Base-by-base conservation (phyloP, 2,329 filamentous ascomycete genomes). In the Claviceps fusiformis region DNA sequence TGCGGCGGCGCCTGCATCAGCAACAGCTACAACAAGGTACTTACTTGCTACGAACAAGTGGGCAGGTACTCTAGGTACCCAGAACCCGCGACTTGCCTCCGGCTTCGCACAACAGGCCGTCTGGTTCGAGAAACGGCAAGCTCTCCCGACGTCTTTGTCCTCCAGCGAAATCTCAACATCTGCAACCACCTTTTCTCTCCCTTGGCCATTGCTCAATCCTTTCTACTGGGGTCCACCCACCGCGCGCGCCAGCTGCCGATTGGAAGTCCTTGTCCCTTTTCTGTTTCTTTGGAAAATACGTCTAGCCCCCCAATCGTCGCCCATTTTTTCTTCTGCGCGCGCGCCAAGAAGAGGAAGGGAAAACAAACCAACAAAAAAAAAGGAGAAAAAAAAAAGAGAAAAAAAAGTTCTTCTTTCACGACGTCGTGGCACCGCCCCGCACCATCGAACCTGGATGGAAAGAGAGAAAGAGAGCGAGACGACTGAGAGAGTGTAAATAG, bases 121-220 rank as follows among this genome's bases (percentile, higher is more conserved):
- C 37, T 15, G 48, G 35, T 24, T 54, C 39, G 24, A 24, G 48
- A 24, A 15, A n/a, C 33, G 37, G 27, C 37, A 52, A 52, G 50
- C 50, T 44, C 41, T 52, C n/a, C 39, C n/a, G 39, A 29, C 50
- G 47, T 47, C 41, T 45, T 44, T 15, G 9, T 49, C 33, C 24
- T 35, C 33, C 35, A 37, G 35, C 54, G 35, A 48, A 35, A 52
- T 37, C 50, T 52, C 10, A 50, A 45, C 35, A 55, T 47, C 51
- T 53, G 51, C 51, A 53, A 39, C 43, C 35, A 37, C 9, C 35
- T 37, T 37, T 11, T 37, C 11, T 29, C 9, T 11, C 41, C 29
- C 31, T 55, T 47, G 54, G 54, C 43, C 24, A 55, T 55, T 55
- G 54, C 54, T 50, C 39, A 35, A 50, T 44, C 50, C 44, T 45